A percentile compares a stretch with the other conserved stretches of the same genome.
phyloP scores from a whole-genome alignment of 805 yeast species.

The Lipomyces yamanashiensis region DNA sequence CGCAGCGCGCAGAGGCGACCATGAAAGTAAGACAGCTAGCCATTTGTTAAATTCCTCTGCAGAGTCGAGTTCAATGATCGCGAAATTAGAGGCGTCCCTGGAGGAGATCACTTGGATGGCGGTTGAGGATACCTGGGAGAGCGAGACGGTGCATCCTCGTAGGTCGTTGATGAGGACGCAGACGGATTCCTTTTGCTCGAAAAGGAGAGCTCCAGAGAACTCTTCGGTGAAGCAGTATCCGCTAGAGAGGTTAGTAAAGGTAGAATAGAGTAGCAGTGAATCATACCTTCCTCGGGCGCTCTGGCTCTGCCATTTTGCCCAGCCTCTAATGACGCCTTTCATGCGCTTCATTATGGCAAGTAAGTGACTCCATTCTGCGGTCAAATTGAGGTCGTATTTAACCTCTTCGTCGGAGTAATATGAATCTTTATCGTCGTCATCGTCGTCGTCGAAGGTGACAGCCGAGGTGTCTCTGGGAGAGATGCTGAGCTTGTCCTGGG shows the following conservation, averaged over 20 bases:
- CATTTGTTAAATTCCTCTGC: constrained; percentile 27
- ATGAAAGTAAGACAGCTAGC: constrained; percentile 31
- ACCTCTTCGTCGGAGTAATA: constrained; percentile 11
- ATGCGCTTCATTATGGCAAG: constrained; percentile 27
- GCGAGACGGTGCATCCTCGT: constrained; percentile 32
- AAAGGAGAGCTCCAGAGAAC: constrained; percentile 32
- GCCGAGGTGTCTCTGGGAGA: not conserved
- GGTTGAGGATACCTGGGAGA: constrained; percentile 23
- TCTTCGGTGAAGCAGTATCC: constrained; percentile 34
- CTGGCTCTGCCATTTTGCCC: constrained; percentile 29
- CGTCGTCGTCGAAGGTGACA: not conserved
- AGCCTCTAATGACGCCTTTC: constrained; percentile 33
- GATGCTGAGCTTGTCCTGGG: not conserved
- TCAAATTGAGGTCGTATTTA: constrained; percentile 21
- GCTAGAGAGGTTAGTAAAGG: not conserved
- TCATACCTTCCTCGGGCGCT: constrained; percentile 27
- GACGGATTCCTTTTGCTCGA: constrained; percentile 17
- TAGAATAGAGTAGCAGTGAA: not conserved
- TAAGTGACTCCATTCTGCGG: constrained; percentile 29
- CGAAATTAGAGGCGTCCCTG: constrained; percentile 23
- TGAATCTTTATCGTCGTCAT: constrained; percentile 1
- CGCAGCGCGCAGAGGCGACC: constrained; percentile 35
- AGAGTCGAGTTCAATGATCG: constrained; percentile 23
- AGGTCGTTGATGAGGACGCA: constrained; percentile 29
- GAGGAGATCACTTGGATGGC: constrained; percentile 26